phyloP scores from a whole-genome alignment of 2,329 filamentous ascomycete species.

The Biscogniauxia marginata region DNA sequence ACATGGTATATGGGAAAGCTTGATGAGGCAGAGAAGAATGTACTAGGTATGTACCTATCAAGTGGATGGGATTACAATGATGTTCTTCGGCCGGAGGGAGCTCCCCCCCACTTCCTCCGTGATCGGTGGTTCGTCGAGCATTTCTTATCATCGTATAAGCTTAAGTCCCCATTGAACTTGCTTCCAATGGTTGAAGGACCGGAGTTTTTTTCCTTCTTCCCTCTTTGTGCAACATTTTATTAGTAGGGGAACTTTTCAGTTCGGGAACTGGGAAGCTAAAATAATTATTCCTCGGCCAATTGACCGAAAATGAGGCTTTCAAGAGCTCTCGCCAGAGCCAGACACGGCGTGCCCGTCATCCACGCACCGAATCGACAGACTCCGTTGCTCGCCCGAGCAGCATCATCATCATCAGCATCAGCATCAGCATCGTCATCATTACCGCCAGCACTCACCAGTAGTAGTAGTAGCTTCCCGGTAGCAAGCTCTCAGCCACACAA shows the following conservation, averaged over 20 bases:
- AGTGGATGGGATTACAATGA: background rate
- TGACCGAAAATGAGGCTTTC: conserved; percentile 25
- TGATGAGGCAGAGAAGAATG: too few relatives aligned
- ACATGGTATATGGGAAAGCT: too few relatives aligned
- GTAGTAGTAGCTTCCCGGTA: conserved; percentile 1
- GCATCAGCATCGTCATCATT: too few relatives aligned
- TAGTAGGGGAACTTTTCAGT: background rate
- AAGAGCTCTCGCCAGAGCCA: conserved; percentile 17
- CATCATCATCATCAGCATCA: conserved; percentile 6
- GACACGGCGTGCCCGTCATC: conserved; percentile 19
- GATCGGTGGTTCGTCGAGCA: conserved; percentile 13
- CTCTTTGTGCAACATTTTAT: background rate
- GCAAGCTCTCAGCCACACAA: conserved; percentile 1
- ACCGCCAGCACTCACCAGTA: background rate
- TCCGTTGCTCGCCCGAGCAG: conserved; percentile 6
- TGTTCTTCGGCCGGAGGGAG: background rate
- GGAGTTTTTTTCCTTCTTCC: conserved; percentile 2
- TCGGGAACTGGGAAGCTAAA: background rate
- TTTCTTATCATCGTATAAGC: background rate
- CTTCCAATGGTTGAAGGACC: background rate
- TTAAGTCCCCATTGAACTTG: conserved; percentile 3
- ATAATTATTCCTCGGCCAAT: conserved; percentile 13
- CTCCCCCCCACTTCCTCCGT: conserved; percentile 16
- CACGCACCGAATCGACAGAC: conserved; percentile 8
- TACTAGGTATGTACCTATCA: background rate